Evolutionary conservation across 1,284 basidiomycete genomes (phyloP).

Genomic region (Cryptococcus hybrid): DNA sequence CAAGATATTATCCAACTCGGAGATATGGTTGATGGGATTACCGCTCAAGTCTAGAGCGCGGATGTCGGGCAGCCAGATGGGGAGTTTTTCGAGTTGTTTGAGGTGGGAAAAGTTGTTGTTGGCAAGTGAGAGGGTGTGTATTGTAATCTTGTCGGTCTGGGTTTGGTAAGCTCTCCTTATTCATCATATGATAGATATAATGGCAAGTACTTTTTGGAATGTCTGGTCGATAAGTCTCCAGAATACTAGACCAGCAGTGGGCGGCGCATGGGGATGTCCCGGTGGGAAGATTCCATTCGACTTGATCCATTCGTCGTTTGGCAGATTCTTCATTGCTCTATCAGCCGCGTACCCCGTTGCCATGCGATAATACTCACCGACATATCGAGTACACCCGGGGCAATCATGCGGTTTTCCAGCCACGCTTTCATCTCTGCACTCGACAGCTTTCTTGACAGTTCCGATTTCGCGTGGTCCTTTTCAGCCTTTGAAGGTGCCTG

Average conservation of each 20-base stretch:
- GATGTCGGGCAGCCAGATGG: conserved; percentile 39
- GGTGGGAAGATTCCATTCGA: conserved; percentile 42
- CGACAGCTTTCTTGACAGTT: conserved; percentile 32
- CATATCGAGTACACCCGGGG: conserved; percentile 41
- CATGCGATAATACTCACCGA: conserved; percentile 27
- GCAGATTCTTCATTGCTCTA: conserved; percentile 18
- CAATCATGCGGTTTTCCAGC: conserved; percentile 33
- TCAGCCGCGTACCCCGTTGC: neutral
- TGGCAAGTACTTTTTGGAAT: conserved; percentile 30
- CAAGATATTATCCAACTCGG: conserved; percentile 35
- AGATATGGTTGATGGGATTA: conserved; percentile 34
- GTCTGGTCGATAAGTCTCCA: conserved; percentile 40
- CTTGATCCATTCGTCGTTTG: conserved; percentile 39
- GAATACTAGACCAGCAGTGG: conserved; percentile 38
- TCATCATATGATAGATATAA: neutral
- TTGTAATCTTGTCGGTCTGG: conserved; percentile 9
- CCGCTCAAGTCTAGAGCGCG: conserved; percentile 46
- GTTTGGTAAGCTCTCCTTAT: too few species aligned
- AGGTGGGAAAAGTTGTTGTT: conserved; percentile 38
- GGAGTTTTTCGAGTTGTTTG: conserved; percentile 32
- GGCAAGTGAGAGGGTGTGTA: conserved; percentile 46
- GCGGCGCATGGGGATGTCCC: conserved; percentile 38
- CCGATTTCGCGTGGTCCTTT: conserved; percentile 25
- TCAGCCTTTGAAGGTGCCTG: conserved; percentile 13
- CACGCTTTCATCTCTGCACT: conserved; percentile 43